These are phyloP conservation scores for Ustilago tritici DNA, from an alignment of 1,284 basidiomycete genomes.

Conservation along the genomic window DNA sequence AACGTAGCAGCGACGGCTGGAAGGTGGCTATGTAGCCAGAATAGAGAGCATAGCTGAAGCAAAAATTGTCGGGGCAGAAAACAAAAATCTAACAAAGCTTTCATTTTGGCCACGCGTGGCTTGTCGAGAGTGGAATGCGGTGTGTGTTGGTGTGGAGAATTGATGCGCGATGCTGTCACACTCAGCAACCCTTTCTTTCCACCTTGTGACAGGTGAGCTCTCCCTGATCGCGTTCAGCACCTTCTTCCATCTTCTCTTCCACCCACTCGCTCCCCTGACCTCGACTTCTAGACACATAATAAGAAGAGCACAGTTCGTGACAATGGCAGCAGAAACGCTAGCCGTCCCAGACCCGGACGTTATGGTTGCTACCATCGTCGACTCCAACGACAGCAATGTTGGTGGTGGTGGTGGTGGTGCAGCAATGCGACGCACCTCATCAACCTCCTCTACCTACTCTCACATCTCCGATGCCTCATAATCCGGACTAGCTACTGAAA, in stretches of 20 bases:
- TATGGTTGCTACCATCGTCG: background rate
- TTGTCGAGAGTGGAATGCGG: background rate
- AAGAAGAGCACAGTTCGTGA: background rate
- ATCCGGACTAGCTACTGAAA: conserved; percentile 5
- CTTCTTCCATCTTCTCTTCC: background rate
- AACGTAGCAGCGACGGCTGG: background rate
- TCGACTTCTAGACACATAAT: background rate
- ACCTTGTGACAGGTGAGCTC: conserved; percentile 4
- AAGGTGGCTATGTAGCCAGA: background rate
- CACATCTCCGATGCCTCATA: conserved; percentile 13
- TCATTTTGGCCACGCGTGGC: background rate
- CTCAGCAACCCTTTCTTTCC: conserved; percentile 3
- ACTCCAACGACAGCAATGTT: background rate
- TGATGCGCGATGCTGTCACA: conserved; percentile 45
- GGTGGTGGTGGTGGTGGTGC: conserved; percentile 4
- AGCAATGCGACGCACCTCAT: conserved; percentile 34
- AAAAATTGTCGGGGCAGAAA: background rate
- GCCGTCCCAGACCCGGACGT: conserved; percentile 18
- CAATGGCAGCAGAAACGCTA: conserved; percentile 15
- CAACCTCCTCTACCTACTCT: conserved; percentile 25
- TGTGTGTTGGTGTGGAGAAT: conserved; percentile 35
- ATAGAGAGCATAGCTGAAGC: background rate
- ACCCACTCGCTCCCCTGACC: background rate
- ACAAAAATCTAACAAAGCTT: background rate
- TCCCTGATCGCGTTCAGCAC: conserved; percentile 7